phyloP scores from a whole-genome alignment of 2,329 filamentous ascomycete genomes.

The Neurospora crassa region DNA sequence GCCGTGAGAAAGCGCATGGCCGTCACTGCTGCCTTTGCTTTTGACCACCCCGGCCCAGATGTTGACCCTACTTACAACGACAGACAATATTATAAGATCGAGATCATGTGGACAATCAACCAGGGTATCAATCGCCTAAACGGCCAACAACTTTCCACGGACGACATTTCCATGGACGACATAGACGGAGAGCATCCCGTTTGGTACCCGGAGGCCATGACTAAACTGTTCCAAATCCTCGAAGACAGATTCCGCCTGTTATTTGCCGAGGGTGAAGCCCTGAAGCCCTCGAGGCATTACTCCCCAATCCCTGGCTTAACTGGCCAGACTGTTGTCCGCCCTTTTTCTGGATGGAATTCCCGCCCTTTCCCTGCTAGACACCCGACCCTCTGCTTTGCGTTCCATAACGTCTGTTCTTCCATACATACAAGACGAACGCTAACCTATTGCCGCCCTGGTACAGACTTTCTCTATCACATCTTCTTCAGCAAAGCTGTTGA shows the following conservation, averaged over 20 bases:
- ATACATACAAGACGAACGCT: not conserved
- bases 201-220: not conserved
- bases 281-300: too few species aligned
- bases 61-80: not conserved
- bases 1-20: not conserved
- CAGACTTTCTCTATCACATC: not conserved
- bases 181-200: not conserved
- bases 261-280: not conserved
- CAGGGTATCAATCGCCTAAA: not conserved
- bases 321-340: not conserved
- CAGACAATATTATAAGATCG: not conserved
- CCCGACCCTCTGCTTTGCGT: not conserved
- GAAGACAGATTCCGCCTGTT: fast-evolving
- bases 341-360: not conserved
- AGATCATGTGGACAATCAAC: not conserved
- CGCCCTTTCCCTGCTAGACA: not conserved
- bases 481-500: not conserved
- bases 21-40: not conserved
- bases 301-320: too few species aligned
- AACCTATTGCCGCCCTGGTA: not conserved
- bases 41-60: not conserved
- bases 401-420: not conserved
- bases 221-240: not conserved
- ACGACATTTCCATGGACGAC: too few species aligned
- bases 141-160: not conserved